Evolutionary conservation across 2,329 filamentous ascomycete genomes (phyloP).

Genomic region (Pseudogymnoascus sp.): DNA sequence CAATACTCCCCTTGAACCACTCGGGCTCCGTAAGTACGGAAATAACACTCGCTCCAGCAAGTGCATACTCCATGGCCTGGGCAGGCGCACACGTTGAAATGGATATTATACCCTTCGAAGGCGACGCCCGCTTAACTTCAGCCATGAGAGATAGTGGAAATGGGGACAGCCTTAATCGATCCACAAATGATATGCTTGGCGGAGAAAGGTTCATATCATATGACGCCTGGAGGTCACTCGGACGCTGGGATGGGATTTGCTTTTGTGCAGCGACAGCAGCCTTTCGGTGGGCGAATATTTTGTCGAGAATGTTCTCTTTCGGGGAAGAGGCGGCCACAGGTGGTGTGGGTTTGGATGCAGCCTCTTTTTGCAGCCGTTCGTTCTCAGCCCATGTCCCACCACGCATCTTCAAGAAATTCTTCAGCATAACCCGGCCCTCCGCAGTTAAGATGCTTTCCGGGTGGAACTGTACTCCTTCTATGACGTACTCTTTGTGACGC

Average conservation of each 20-base stretch:
- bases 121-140: slow-evolving; percentile 93
- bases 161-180: slow-evolving; percentile 71
- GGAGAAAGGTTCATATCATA: slow-evolving; percentile 82
- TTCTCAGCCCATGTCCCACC: slow-evolving; percentile 90
- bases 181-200: slow-evolving; percentile 72
- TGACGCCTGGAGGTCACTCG: slow-evolving; percentile 74
- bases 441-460: slow-evolving; percentile 94
- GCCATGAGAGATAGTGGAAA: slow-evolving; percentile 93
- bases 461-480: slow-evolving; percentile 98
- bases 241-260: slow-evolving; percentile 74
- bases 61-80: slow-evolving; percentile 85
- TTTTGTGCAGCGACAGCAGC: slow-evolving; percentile 74
- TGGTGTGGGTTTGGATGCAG: slow-evolving; percentile 24
- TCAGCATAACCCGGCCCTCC: slow-evolving; percentile 80
- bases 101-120: slow-evolving; percentile 91
- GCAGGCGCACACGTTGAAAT: slow-evolving; percentile 79
- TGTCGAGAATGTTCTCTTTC: slow-evolving; percentile 80
- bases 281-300: slow-evolving; percentile 79
- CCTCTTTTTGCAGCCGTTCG: slow-evolving; percentile 45
- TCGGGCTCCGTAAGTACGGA: slow-evolving; percentile 97
- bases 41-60: slow-evolving; percentile 92
- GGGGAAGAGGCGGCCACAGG: slow-evolving; percentile 35
- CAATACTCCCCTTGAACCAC: slow-evolving; percentile 98
- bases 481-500: slow-evolving; percentile 78
- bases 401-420: slow-evolving; percentile 82